phyloP scores from a whole-genome alignment of 2,329 filamentous ascomycete species.

The Tolypocladium sp. region DNA sequence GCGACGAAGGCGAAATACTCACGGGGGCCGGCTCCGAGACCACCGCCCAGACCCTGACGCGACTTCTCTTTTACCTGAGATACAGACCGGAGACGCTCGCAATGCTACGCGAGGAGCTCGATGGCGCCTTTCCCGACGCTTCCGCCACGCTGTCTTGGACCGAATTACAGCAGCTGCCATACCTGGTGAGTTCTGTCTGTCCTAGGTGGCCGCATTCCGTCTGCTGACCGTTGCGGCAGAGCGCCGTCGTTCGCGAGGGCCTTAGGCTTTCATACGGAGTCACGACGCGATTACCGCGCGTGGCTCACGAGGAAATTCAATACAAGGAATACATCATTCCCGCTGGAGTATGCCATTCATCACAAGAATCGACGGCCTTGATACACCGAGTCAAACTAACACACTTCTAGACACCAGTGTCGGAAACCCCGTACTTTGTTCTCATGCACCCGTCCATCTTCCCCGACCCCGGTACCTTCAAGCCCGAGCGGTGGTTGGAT shows the following conservation, averaged over 20 bases:
- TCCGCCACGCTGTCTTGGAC: slow-evolving; percentile 1
- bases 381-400: neutral
- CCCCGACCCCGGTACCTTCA: slow-evolving; percentile 1
- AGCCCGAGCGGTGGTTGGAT: slow-evolving; percentile 1
- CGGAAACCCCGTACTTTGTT: slow-evolving; percentile 9
- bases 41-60: slow-evolving; percentile 5
- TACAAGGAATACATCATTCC: slow-evolving; percentile 6
- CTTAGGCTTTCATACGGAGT: slow-evolving; percentile 7
- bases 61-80: neutral
- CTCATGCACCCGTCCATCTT: slow-evolving; percentile 6
- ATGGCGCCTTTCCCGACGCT: neutral
- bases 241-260: slow-evolving; percentile 3
- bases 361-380: no score
- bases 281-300: slow-evolving; percentile 5
- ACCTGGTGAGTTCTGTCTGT: neutral
- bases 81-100: neutral
- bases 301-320: slow-evolving; percentile 2
- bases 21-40: slow-evolving; percentile 14
- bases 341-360: slow-evolving; percentile 2
- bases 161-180: slow-evolving; percentile 4
- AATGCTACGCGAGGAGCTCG: neutral
- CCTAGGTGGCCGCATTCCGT: neutral
- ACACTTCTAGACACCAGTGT: neutral
- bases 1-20: slow-evolving; percentile 9
- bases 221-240: neutral